Base-by-base conservation (phyloP, 23 red algal species). In the Gracilaria domingensis region DNA sequence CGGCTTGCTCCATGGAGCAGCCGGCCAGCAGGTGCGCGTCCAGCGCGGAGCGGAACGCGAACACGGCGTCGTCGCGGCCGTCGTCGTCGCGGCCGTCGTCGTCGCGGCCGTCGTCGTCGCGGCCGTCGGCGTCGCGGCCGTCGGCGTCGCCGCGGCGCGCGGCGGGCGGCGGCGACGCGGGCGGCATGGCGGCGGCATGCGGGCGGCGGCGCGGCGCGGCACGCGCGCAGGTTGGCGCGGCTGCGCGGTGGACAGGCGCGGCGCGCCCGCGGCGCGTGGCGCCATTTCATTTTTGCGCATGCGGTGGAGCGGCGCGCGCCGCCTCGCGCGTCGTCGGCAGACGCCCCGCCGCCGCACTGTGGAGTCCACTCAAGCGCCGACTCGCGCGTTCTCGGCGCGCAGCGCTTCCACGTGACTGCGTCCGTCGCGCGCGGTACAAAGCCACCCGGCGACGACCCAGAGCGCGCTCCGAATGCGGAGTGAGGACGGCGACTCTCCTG, bases 11-110 rank as follows among this genome's bases (percentile, higher is more conserved):
- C 24, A 79, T 36, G 23, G 74, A 40, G 39, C 11, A 12, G 26
- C 74, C 74, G 20, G 17, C 48, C 8, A 29, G 11, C 74, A 48
- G 39, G 37, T 79, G 40, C 11, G 74, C 74, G 74, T 54, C 26
- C 35, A 79, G 37, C 40, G 74, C 74, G 74, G 74, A 40, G 39
- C 37, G 40, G 74, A 79, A 79, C 51, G 51, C 51, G 51, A 55
- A 55, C 8, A 18, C 66, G 66, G 51, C 51, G 17, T 55, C 51
- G 51, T 55, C 51, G 1, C 1, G 9, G 8, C 9, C 51, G 51
- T 8, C 59, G 59, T n/a, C 55, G 59, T 12, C 2, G 59, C 59
- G 24, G 11, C 2, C 59, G 26, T 23, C 59, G 59, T 2, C 24
- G 24, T 23, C 59, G 59, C 24, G 24, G 11, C 2, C 59, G 59